A percentile compares a stretch with the other conserved stretches of the same genome.
Conservation (phyloP, 2,329 filamentous ascomycete genomes). For the Neonectria faginata region DNA sequence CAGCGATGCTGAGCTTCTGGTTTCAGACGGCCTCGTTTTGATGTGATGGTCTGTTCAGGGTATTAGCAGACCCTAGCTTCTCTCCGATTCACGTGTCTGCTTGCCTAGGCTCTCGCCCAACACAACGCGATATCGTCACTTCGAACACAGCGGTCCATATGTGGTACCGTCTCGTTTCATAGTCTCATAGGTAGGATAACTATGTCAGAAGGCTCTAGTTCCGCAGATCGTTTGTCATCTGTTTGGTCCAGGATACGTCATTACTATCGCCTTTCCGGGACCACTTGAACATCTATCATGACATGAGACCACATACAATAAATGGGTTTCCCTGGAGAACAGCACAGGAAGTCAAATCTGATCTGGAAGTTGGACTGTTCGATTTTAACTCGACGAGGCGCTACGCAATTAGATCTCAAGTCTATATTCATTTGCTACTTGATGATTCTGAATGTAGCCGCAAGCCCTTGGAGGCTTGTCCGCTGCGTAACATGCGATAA, state of each 20-base stretch:
- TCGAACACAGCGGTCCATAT: conserved; percentile 3
- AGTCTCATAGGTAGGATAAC: conserved; percentile 52
- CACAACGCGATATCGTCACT: conserved; percentile 50
- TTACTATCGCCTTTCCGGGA: no score
- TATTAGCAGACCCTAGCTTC: no score
- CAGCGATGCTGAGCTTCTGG: no score
- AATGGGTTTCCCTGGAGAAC: background rate
- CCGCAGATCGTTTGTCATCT: background rate
- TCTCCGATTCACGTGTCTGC: no score
- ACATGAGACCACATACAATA: no score
- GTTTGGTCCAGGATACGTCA: conserved; percentile 17
- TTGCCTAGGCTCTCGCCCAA: no score
- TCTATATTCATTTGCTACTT: conserved; percentile 33
- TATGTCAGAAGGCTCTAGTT: conserved; percentile 14
- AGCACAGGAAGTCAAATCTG: background rate
- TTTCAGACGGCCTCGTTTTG: no score
- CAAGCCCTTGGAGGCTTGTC: conserved; percentile 13
- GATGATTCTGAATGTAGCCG: conserved; percentile 25
- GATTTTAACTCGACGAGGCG: background rate
- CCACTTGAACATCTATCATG: no score
- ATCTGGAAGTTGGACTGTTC: no score
- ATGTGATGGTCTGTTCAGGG: no score
- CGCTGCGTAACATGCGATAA: conserved; percentile 22
- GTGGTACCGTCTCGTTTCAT: conserved; percentile 44
- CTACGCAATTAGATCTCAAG: conserved; percentile 8